phyloP scores from a whole-genome alignment of 139 green algal genomes.

The Chlorella vulgaris region DNA sequence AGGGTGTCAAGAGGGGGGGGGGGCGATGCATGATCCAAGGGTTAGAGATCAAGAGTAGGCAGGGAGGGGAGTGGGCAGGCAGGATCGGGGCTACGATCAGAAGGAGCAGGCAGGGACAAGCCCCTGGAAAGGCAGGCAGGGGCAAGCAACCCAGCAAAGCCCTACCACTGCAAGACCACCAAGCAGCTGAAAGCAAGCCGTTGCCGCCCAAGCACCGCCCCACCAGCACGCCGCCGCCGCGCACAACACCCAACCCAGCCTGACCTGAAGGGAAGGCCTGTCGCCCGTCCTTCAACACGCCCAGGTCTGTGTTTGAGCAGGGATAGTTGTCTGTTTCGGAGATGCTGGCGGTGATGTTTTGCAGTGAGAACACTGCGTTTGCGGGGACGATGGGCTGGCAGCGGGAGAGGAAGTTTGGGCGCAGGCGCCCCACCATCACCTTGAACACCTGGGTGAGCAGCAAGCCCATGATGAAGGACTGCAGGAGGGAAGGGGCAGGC shows the following conservation, averaged over 20 bases:
- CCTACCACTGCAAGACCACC: too few species aligned
- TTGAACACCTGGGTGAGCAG: constrained; percentile 46
- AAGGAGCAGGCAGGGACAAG: too few species aligned
- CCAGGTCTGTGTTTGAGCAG: background rate
- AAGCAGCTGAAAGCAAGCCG: too few species aligned
- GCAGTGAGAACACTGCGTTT: constrained; percentile 2
- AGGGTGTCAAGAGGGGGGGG: background rate
- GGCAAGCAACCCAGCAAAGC: too few species aligned
- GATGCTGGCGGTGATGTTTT: constrained; percentile 2
- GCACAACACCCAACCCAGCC: background rate
- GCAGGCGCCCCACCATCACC: constrained; percentile 32
- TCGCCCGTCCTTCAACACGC: constrained; percentile 1
- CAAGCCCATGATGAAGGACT: constrained; percentile 24
- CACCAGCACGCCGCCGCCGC: background rate
- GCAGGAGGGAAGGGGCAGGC: background rate
- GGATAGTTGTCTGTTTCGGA: constrained; percentile 7
- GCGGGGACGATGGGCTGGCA: constrained; percentile 26
- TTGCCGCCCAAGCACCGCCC: too few species aligned
- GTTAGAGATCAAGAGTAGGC: too few species aligned
- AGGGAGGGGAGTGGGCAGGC: too few species aligned
- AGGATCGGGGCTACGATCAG: too few species aligned
- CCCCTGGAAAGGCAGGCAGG: too few species aligned
- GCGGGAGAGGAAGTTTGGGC: constrained; percentile 44
- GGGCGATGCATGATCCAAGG: too few species aligned
- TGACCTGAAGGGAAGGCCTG: constrained; percentile 24